phyloP scores from a whole-genome alignment of 2,329 filamentous ascomycete species.

The Cryphonectria parasitica region DNA sequence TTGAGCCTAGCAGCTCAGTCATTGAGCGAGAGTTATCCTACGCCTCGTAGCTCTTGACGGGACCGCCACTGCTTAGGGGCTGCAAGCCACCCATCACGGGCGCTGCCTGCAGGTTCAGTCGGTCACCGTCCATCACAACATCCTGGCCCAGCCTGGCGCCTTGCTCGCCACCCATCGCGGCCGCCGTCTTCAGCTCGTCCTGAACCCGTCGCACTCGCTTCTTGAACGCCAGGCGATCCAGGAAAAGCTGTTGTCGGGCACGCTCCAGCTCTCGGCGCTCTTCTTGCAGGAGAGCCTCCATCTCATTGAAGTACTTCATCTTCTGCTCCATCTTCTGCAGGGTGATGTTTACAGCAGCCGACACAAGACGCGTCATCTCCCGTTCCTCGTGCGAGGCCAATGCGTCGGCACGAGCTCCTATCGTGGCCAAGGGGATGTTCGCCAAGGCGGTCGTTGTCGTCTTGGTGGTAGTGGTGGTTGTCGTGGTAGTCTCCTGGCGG shows the following conservation, averaged over 20 bases:
- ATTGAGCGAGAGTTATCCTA: slow-evolving; percentile 36
- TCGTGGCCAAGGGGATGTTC: slow-evolving; percentile 81
- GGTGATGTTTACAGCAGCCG: slow-evolving; percentile 89
- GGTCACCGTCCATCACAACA: slow-evolving; percentile 52
- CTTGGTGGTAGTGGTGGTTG: slow-evolving; percentile 54
- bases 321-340: slow-evolving; percentile 96
- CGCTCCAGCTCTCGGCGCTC: slow-evolving; percentile 93
- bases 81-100: slow-evolving; percentile 51
- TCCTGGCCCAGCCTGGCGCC: slow-evolving; percentile 53
- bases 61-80: slow-evolving; percentile 58
- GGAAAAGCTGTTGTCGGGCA: slow-evolving; percentile 87
- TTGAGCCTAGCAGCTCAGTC: background rate
- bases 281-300: slow-evolving; percentile 88
- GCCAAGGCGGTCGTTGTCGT: slow-evolving; percentile 59
- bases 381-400: slow-evolving; percentile 96
- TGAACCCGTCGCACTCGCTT: slow-evolving; percentile 83
- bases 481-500: slow-evolving; percentile 49
- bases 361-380: slow-evolving; percentile 92
- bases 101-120: slow-evolving; percentile 56
- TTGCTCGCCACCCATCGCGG: slow-evolving; percentile 53
- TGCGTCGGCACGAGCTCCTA: slow-evolving; percentile 82
- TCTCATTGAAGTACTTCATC: slow-evolving; percentile 92
- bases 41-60: slow-evolving; percentile 62
- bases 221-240: slow-evolving; percentile 90
- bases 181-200: slow-evolving; percentile 67